Base-by-base conservation (phyloP, 345 rosid genomes). In the Barbarea vulgaris region DNA sequence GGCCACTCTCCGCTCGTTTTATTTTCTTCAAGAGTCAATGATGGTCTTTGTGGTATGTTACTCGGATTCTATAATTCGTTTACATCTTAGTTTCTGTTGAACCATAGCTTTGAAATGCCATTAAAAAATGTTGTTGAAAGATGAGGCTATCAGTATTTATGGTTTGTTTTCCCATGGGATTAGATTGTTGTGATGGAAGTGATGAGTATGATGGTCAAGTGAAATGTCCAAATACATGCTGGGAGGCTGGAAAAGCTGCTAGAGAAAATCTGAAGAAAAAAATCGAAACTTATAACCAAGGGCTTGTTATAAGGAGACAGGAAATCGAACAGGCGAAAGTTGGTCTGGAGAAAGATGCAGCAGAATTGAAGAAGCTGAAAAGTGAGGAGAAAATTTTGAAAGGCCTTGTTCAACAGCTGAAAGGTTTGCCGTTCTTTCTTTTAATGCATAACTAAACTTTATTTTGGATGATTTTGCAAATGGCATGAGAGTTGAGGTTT, bases 101-200 rank as follows among this genome's bases (percentile, higher is more conserved):
- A 50, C 28, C 33, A 46, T 46, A 46, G 11, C 61, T 42, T 41
- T 66, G 31, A 44, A 21, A 57, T 64, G 19, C 22, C 1, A 47
- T 19, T n/a, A n/a, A 48, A 50, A 24, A 39, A 42, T 15, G 9
- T 19, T 9, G 17, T 41, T 79, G 21, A n/a, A 44, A 64, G 15
- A 53, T 53, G 27, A 64, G 28, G 3, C 7, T 75, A 5, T 34
- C 1, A 0, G 60, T 51, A 70, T 25, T 77, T 6, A 73, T 79
- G 61, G 21, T 50, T 63, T 65, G 19, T 31, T 58, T 50, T 5
- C 0, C 22, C 1, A 7, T 25, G 73, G 14, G 81, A 50, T 64
- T 83, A 96, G 98, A 96, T 84, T 96, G 99, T 80, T 96, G 99
- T 78, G 99, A 96, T 72, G 99, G 98, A 57, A 96, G 96, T 82